Percentiles rank a stretch among this genome's conserved stretches.
phyloP scores from a whole-genome alignment of 208 protist genomes.

The Leishmania guyanensis region DNA sequence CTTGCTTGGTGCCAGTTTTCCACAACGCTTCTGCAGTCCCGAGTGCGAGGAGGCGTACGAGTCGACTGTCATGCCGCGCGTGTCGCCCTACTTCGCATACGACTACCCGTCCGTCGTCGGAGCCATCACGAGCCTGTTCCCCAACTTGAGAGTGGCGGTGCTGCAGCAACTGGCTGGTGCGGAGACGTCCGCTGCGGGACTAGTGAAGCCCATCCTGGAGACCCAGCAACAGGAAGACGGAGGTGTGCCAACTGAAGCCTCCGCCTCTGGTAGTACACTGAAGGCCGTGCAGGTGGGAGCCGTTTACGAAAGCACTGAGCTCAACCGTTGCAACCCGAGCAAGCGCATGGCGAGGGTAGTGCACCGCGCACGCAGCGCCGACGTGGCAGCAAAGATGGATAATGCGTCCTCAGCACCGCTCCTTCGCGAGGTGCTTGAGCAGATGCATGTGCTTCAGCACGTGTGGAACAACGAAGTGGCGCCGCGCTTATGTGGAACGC shows the following conservation, averaged over 20 bases:
- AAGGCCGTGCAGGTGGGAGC: slow-evolving; percentile 26
- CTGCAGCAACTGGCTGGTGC: slow-evolving; percentile 61
- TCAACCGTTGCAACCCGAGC: background rate
- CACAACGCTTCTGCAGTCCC: slow-evolving; percentile 69
- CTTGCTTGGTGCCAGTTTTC: slow-evolving; percentile 33
- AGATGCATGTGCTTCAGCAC: slow-evolving; percentile 40
- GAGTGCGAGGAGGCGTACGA: slow-evolving; percentile 55
- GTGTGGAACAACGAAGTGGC: slow-evolving; percentile 49
- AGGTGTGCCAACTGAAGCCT: background rate
- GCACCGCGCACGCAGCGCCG: background rate
- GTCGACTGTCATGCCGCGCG: slow-evolving; percentile 25
- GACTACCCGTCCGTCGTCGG: slow-evolving; percentile 42
- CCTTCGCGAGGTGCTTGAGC: slow-evolving; percentile 29
- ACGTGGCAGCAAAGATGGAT: background rate
- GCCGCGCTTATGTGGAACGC: slow-evolving; percentile 10
- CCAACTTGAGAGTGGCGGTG: slow-evolving; percentile 47
- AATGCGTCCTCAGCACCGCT: background rate
- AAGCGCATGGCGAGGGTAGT: background rate
- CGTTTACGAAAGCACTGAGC: slow-evolving; percentile 16
- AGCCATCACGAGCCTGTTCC: slow-evolving; percentile 62
- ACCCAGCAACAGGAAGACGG: background rate
- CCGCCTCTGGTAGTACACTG: slow-evolving; percentile 5
- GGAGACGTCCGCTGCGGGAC: slow-evolving; percentile 29
- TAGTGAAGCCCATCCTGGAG: slow-evolving; percentile 20
- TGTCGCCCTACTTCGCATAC: slow-evolving; percentile 37